Evolutionary conservation across 352 stramenopile genomes (phyloP), one percentile per base, ranked within the genome.

Genomic region (Pythium rishiriense): DNA sequence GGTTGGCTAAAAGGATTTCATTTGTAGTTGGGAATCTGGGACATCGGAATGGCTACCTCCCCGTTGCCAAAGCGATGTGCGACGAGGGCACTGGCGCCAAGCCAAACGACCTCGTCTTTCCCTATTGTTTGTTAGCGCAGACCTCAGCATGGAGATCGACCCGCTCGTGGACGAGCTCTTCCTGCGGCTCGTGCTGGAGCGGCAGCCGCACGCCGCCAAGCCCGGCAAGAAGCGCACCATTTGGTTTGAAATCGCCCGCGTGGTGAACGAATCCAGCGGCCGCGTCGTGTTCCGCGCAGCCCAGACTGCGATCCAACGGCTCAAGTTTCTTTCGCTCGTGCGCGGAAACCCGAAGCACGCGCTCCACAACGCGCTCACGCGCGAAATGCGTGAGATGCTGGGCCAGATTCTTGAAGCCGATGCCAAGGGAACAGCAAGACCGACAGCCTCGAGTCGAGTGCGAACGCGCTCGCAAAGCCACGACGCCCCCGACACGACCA

Each of bases 131-230:
- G n/a, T n/a, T n/a, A n/a, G n/a, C n/a, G n/a, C n/a, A n/a, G n/a
- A n/a, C n/a, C n/a, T n/a, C n/a, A n/a, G 31, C 6, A 42, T 28
- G 31, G n/a, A 46, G 22, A 48, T 48, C 10, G 24, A 58, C 33
- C 15, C 19, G 31, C 33, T 58, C n/a, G 8, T 21, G 3, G 51
- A 46, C 51, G 33, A 48, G 25, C 35, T 48, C 14, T 58, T 47
- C 29, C 51, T 58, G 37, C 51, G 21, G 31, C 51, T 47, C 37
- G 51, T 58, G 37, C 51, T 58, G 21, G 51, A 58, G 51, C 35
- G 31, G n/a, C 29, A 58, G 51, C 51, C 51, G 7, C 4, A 6
- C 4, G 15, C 22, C 4, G 51, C 51, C 10, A 17, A 19, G 35
- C 9, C 9, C 15, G 51, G 51, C 31, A 46, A 41, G 22, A 28